These are phyloP conservation scores for Candolleomyces efflorescens DNA, from an alignment of 768 basidiomycete genomes.

Conservation along the genomic window DNA sequence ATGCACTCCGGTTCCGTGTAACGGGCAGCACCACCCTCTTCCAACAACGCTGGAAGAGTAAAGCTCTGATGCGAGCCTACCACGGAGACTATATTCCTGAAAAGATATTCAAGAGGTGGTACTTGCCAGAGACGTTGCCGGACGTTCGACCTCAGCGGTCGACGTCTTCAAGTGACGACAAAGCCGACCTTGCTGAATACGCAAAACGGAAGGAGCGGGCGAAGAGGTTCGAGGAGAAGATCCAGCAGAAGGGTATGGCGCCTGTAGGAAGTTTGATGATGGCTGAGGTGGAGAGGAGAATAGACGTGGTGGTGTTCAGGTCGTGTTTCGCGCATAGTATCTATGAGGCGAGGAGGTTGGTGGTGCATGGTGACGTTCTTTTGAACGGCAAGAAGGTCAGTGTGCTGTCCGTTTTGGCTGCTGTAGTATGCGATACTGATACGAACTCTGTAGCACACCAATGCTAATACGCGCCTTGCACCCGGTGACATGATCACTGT, in stretches of 20 bases:
- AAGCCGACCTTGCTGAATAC: slow-evolving; percentile 48
- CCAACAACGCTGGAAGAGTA: slow-evolving; percentile 89
- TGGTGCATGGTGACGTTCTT: slow-evolving; percentile 82
- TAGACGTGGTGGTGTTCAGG: slow-evolving; percentile 91
- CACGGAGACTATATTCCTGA: slow-evolving; percentile 94
- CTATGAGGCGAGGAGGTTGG: slow-evolving; percentile 83
- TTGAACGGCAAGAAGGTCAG: slow-evolving; percentile 86
- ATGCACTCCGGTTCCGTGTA: slow-evolving; percentile 54
- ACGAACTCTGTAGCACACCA: slow-evolving; percentile 54
- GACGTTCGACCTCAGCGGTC: slow-evolving; percentile 69
- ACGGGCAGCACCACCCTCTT: slow-evolving; percentile 61
- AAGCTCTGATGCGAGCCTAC: slow-evolving; percentile 85
- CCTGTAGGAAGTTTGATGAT: slow-evolving; percentile 97
- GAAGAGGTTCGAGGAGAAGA: slow-evolving; percentile 45
- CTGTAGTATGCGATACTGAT: not conserved
- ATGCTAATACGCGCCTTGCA: slow-evolving; percentile 82
- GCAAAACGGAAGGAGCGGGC: slow-evolving; percentile 52
- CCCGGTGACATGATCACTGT: slow-evolving; percentile 96
- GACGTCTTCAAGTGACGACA: slow-evolving; percentile 39
- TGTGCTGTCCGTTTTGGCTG: slow-evolving; percentile 18
- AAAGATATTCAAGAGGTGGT: slow-evolving; percentile 93
- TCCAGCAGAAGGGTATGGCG: slow-evolving; percentile 61
- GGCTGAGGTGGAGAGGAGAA: slow-evolving; percentile 85
- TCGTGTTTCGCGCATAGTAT: slow-evolving; percentile 85
- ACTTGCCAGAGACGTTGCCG: slow-evolving; percentile 81